Evolutionary conservation across 495 filamentous ascomycete genomes (phyloP).

Genomic region (Cudoniella acicularis): DNA sequence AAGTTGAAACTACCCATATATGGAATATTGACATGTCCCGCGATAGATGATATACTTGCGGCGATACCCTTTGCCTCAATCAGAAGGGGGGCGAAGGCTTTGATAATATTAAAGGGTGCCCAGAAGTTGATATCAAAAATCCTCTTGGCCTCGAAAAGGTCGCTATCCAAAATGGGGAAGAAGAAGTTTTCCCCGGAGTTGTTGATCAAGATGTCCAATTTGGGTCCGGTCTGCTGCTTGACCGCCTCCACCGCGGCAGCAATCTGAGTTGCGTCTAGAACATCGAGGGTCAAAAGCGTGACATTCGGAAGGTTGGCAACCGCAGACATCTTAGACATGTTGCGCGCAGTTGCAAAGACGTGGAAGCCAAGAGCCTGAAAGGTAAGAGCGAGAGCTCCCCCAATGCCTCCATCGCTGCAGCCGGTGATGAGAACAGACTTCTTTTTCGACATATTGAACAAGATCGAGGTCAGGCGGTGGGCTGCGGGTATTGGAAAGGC

Average conservation of each 20-base stretch:
- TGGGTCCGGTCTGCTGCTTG: not conserved
- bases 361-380: too few species aligned
- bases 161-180: not conserved
- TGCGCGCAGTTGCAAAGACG: slow-evolving; percentile 41
- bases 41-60: not conserved
- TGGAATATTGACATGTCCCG: not conserved
- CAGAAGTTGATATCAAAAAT: not conserved
- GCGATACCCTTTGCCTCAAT: not conserved
- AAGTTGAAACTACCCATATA: not conserved
- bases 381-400: too few species aligned
- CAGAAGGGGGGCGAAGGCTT: not conserved
- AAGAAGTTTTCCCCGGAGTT: not conserved
- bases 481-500: too few species aligned
- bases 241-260: not conserved
- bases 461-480: too few species aligned
- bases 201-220: not conserved
- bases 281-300: not conserved
- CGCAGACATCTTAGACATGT: slow-evolving; percentile 28
- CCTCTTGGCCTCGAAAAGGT: not conserved
- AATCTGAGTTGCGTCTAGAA: not conserved
- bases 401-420: too few species aligned
- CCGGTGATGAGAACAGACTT: too few species aligned
- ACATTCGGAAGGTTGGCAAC: not conserved
- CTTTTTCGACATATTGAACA: too few species aligned
- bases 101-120: not conserved